Evolutionary conservation across 352 stramenopile genomes (phyloP), one percentile per base, ranked within the genome.

Genomic region (Globisporangium recalcitrans): DNA sequence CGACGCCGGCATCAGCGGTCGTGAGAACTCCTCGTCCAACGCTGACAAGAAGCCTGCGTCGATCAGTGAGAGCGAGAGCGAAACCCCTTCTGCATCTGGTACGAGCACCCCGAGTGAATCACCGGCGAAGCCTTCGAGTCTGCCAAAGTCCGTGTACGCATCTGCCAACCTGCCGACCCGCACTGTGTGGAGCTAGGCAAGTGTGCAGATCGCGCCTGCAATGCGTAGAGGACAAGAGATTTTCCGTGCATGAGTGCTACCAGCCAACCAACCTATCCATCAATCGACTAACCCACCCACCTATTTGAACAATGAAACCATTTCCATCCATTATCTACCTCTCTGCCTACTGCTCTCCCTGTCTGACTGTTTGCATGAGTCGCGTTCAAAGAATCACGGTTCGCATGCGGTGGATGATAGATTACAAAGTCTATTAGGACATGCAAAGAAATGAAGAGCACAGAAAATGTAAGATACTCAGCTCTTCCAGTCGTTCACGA

Each of bases 131-230:
- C 70, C 34, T 40, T 61, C 47, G 34, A 46, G 61, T 26, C 40
- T 59, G 31, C 49, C 64, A 44, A 67, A 69, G 52, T 53, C 69
- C 13, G 54, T 73, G n/a, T 67, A 65, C 46, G 47, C 73, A 7
- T 73, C 73, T 10, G 66, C 68, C 3, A 57, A 49, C 36, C 52
- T 87, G 44, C 77, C 77, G 7, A 84, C 77, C 10, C 77, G 77
- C 42, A 84, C 75, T 62, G 67, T 82, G 21, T 87, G 77, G 77
- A 87, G 69, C 58, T 86, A 73, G 62, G 16, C 19, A n/a, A 13
- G 6, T 11, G 38, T 46, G 38, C 16, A n/a, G 7, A 46, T 46
- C 42, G n/a, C 32, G 26, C 31, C 36, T 54, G 40, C 22, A 46
- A 46, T 27, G 22, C 34, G 27, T 29, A 6, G 36, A 40, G 29